These are phyloP conservation scores for Asterochloris erici DNA, from an alignment of 139 green algal genomes.

Conservation along the genomic window DNA sequence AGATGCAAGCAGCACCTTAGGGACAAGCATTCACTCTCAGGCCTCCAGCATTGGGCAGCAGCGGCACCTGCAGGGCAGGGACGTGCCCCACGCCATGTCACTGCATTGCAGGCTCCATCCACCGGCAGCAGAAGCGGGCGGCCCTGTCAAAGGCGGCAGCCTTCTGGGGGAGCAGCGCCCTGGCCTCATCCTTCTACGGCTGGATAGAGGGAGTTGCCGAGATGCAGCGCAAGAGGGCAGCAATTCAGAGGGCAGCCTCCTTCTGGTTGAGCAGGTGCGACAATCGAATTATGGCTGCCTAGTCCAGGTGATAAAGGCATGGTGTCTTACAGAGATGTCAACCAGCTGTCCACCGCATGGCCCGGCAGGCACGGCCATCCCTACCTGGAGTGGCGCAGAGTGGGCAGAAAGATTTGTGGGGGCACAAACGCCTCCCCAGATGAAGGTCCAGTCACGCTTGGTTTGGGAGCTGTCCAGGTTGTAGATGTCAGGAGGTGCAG, in stretches of 20 bases:
- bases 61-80: too few species aligned
- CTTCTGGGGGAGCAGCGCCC: neutral
- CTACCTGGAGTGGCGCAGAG: neutral
- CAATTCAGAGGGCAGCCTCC: neutral
- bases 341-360: too few species aligned
- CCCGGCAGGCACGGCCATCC: too few species aligned
- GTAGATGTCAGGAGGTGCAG: neutral
- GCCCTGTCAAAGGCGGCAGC: neutral
- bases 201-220: slow-evolving; percentile 6
- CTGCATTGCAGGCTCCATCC: neutral
- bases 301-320: too few species aligned
- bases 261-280: slow-evolving; percentile 1
- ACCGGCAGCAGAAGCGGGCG: neutral
- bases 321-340: too few species aligned
- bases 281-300: too few species aligned
- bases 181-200: slow-evolving; percentile 4
- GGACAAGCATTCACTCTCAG: too few species aligned
- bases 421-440: neutral
- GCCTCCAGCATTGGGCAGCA: too few species aligned
- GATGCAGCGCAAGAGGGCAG: neutral
- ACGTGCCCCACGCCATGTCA: too few species aligned
- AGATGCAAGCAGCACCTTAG: too few species aligned
- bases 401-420: neutral
- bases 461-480: neutral
- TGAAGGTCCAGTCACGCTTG: neutral